Evolutionary conservation across 2,329 filamentous ascomycete species (phyloP), one percentile per base, ranked within the genome.

Genomic region (Fusarium sp.): DNA sequence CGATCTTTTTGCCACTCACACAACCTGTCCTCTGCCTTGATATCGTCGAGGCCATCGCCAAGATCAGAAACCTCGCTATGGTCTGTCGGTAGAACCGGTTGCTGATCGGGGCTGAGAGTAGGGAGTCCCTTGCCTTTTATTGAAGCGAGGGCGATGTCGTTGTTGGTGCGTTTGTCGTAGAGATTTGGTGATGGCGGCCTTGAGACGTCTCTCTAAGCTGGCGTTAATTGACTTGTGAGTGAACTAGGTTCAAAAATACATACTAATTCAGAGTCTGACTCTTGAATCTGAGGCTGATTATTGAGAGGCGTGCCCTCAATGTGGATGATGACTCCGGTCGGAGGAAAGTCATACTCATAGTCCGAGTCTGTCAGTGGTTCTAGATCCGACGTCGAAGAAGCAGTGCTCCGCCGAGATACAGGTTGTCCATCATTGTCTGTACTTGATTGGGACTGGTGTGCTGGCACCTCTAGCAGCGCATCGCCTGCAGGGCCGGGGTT

Each of bases 191-290:
- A 35, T 6, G 54, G n/a, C 4, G 50, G 50, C 14, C 50, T 37
- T 25, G 35, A 22, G 33, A 12, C 17, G 20, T 37, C 33, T 57
- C 22, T 57, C 54, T 57, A 25, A 12, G 54, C 14, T 6, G 27
- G 17, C 6, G 20, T 57, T 37, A 57, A 37, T 57, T 35, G 33
- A 37, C 22, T 57, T 22, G 8, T 17, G 11, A 25, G 7, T 35
- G 22, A 1, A 38, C 17, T 17, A 12, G 5, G 14, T 10, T 15
- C 5, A 37, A 57, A 38, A 25, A 56, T 35, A 33, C 54, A 1
- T 27, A 60, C 57, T 25, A 60, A n/a, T 60, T 60, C 57, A 30
- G 57, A 60, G 25, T 60, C 57, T 40, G 57, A 60, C 37, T 60
- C 57, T 60, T 60, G 35, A 30, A 60, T 60, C 37, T 60, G 6